Evolutionary conservation across 805 yeast species (phyloP), one percentile per base, ranked within the genome.

Genomic region (Candida peoriensis): DNA sequence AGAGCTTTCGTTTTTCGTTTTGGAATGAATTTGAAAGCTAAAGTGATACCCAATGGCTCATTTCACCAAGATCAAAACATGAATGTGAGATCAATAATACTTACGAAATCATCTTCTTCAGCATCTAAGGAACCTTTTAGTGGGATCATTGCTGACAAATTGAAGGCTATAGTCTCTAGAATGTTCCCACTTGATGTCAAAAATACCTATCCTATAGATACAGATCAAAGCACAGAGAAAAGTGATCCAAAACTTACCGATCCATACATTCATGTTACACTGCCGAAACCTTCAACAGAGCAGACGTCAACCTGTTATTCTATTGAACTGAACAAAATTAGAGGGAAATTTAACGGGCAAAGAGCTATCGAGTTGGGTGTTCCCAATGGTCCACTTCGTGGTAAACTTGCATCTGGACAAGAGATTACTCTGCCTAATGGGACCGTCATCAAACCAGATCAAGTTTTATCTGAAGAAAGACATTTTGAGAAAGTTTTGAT

Each of bases 1-100:
- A 70, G 95, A 44, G 76, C 77, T 45, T 89, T 90, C 61, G 86
- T 88, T 11, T 86, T 85, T 55, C 72, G 96, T 43, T 74, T 79
- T 47, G 88, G 87, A 1, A 70, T 82, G 32, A 66, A 70, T 23
- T 54, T 84, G 35, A 58, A 58, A 4, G 49, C 65, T 3, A 47
- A 41, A 13, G 42, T 55, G 4, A 24, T 59, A 22, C 35, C 37
- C 11, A 38, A 57, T 32, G 46, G 44, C 6, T 41, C 44, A 13
- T 29, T 42, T 0, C 60, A 44, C 26, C 43, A 48, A n/a, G 66
- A 63, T 40, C 51, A 67, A 13, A 58, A 61, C 27, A 42, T 72
- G 34, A 40, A 47, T 15, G 42, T 50, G 19, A 28, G 30, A 24
- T 28, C 48, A 4, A 28, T 50, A 8, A 30, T 39, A 2, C 21